Percentiles rank a stretch among this genome's conserved stretches.
These are phyloP conservation scores for Macrotyloma uniflorum DNA, from an alignment of 306 rosid genomes.

Conservation along the genomic window DNA sequence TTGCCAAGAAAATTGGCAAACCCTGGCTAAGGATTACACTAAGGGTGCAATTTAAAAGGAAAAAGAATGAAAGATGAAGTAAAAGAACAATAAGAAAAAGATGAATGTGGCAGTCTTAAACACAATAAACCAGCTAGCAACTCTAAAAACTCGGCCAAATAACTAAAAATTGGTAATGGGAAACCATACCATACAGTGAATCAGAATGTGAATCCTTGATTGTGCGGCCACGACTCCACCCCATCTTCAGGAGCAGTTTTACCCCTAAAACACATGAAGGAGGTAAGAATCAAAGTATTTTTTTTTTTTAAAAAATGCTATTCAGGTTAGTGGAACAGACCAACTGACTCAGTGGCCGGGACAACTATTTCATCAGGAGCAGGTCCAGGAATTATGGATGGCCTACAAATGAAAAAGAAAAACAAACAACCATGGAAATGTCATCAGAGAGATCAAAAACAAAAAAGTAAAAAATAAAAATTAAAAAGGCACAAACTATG, in stretches of 20 bases:
- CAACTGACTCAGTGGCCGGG: slow-evolving; percentile 90
- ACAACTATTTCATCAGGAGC: slow-evolving; percentile 88
- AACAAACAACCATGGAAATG: slow-evolving; percentile 28
- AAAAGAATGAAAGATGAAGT: neutral
- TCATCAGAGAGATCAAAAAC: slow-evolving; percentile 24
- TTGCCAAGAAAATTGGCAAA: neutral
- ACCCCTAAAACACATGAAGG: slow-evolving; percentile 60
- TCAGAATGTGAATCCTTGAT: slow-evolving; percentile 80
- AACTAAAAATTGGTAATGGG: slow-evolving; percentile 20
- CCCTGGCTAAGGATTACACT: neutral
- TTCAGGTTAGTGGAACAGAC: slow-evolving; percentile 52
- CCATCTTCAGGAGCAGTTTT: slow-evolving; percentile 91
- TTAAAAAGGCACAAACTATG: neutral
- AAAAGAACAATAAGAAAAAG: neutral
- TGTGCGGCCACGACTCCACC: slow-evolving; percentile 97
- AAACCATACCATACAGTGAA: slow-evolving; percentile 66
- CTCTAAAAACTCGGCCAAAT: neutral
- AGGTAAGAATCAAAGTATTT: slow-evolving; percentile 30
- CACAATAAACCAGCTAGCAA: neutral
- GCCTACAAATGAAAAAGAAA: slow-evolving; percentile 54
- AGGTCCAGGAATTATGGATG: slow-evolving; percentile 95
- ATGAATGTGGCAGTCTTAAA: neutral
- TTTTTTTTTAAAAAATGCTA: slow-evolving; percentile 4
- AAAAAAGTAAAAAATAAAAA: neutral
- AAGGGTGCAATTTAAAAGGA: neutral